Evolutionary conservation across 352 stramenopile genomes (phyloP).

Genomic region (Globisporangium sylvaticum): DNA sequence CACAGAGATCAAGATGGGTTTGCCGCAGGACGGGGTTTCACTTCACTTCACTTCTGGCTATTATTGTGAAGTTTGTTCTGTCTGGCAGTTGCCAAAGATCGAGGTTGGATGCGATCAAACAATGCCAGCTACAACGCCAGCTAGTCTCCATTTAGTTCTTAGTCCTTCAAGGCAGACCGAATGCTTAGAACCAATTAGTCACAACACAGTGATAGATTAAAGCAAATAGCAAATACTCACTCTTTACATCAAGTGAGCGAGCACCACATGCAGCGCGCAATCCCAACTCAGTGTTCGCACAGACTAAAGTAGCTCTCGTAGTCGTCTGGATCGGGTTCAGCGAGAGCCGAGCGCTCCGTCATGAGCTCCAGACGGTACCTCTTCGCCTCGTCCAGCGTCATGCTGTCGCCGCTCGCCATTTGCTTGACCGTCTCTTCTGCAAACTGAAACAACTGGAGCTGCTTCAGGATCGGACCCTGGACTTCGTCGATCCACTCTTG

Average conservation of each 20-base stretch:
- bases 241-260: too few species aligned
- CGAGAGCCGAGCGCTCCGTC: conserved; percentile 17
- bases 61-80: not conserved
- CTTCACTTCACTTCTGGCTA: not conserved
- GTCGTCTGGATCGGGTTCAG: not conserved
- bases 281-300: conserved; percentile 10
- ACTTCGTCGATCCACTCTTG: conserved; percentile 23
- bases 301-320: conserved; percentile 14
- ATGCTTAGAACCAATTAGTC: too few species aligned
- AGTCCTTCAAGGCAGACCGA: not conserved
- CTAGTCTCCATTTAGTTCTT: not conserved
- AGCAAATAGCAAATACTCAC: too few species aligned
- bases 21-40: too few species aligned
- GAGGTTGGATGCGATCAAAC: not conserved
- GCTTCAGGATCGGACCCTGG: conserved; percentile 7
- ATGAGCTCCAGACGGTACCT: conserved; percentile 25
- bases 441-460: conserved; percentile 14
- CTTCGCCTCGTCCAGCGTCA: conserved; percentile 23
- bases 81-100: not conserved
- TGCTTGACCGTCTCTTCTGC: conserved; percentile 16
- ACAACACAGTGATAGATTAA: too few species aligned
- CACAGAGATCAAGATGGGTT: too few species aligned
- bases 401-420: conserved; percentile 18
- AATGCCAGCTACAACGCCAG: too few species aligned
- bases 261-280: not conserved